Conservation (phyloP, 1,284 basidiomycete species). For the Puccinia coronata region DNA sequence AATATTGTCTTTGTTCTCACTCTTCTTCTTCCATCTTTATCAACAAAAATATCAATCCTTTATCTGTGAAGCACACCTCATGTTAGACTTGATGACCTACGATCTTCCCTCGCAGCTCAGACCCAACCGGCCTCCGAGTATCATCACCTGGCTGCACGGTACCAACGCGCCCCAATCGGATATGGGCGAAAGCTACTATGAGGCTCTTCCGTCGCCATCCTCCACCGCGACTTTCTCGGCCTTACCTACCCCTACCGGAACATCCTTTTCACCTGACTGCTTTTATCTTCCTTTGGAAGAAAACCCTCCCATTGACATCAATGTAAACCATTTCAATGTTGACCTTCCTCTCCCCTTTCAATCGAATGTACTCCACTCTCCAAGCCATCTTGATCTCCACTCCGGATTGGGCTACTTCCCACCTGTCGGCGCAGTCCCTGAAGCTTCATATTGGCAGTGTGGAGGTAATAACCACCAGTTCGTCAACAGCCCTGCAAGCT, state of each 20-base stretch:
- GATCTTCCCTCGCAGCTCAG: not conserved
- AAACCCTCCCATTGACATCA: not conserved
- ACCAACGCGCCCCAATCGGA: not conserved
- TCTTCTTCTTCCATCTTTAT: not conserved
- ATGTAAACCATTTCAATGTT: not conserved
- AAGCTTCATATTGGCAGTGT: not conserved
- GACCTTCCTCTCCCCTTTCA: not conserved
- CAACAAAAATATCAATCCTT: too few species aligned
- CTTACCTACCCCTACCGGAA: constrained; percentile 7
- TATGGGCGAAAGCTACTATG: not conserved
- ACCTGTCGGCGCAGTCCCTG: not conserved
- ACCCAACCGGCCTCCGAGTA: not conserved
- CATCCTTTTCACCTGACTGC: not conserved
- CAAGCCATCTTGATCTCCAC: constrained; percentile 5
- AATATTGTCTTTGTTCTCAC: not conserved
- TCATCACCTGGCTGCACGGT: constrained; percentile 4
- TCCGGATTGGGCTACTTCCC: not conserved
- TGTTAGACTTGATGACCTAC: constrained; percentile 2
- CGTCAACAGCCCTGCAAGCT: not conserved
- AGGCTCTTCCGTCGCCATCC: constrained; percentile 6
- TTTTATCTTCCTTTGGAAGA: not conserved
- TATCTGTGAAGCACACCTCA: constrained; percentile 14
- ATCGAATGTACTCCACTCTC: not conserved
- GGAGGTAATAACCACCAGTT: not conserved
- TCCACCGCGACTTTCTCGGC: constrained; percentile 21